phyloP scores from a whole-genome alignment of 2,329 filamentous ascomycete genomes.

The Escovopsis sp. region DNA sequence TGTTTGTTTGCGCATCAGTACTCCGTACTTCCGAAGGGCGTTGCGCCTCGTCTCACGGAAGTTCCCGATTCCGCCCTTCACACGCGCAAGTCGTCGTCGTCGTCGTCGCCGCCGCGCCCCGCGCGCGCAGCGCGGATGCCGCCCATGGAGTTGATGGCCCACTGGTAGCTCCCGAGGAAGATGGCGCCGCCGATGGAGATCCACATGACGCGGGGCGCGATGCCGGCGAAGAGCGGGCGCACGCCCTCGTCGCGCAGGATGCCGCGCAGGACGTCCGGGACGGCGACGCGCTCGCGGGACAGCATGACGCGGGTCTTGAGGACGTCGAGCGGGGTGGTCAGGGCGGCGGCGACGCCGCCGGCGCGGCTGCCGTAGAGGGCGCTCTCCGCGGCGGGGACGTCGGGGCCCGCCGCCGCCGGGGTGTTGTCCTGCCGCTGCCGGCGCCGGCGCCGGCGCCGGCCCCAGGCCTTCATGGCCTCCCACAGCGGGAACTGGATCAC shows the following conservation, averaged over 20 bases:
- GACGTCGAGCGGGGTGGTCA: conserved; percentile 90
- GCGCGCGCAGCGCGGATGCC: conserved; percentile 1
- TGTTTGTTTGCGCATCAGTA: too few relatives aligned
- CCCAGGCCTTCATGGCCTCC: conserved; percentile 77
- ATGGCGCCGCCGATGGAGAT: conserved; percentile 90
- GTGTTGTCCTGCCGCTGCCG: too few relatives aligned
- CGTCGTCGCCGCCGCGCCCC: background rate
- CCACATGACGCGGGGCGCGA: conserved; percentile 78
- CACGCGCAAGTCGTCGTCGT: background rate
- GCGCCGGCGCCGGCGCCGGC: conserved; percentile 27
- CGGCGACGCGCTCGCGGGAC: conserved; percentile 49
- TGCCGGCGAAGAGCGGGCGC: conserved; percentile 57
- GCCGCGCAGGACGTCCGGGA: conserved; percentile 42
- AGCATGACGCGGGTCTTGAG: conserved; percentile 96
- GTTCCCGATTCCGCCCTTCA: background rate
- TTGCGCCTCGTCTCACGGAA: too few relatives aligned
- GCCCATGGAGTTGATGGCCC: conserved; percentile 59
- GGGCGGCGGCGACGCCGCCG: conserved; percentile 69
- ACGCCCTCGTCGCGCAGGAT: conserved; percentile 52
- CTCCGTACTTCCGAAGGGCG: too few relatives aligned
- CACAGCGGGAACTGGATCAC: conserved; percentile 95
- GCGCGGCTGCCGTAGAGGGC: conserved; percentile 72
- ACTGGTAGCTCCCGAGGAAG: conserved; percentile 88
- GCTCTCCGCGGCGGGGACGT: conserved; percentile 60
- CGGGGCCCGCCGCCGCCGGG: conserved; percentile 9